Percentiles rank a stretch among this genome's conserved stretches.
Evolutionary conservation across 352 stramenopile species (phyloP).

Genomic region (Phytophthora tentaculata): DNA sequence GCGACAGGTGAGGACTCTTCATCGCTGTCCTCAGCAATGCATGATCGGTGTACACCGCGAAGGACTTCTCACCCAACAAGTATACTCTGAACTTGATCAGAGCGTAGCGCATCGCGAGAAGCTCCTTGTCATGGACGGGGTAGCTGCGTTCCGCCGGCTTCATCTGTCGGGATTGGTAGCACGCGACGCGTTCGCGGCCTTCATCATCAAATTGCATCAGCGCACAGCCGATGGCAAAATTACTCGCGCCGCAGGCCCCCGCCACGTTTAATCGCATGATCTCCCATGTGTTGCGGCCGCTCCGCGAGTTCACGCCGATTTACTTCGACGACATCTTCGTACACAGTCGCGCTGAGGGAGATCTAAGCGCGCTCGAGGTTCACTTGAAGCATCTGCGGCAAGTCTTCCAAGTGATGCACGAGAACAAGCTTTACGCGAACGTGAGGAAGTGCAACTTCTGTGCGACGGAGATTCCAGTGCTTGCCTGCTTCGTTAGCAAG

Average conservation of each 20-base stretch:
- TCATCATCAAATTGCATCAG: not conserved
- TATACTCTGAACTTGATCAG: not conserved
- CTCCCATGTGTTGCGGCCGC: not conserved
- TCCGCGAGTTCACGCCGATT: not conserved
- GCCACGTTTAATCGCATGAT: not conserved
- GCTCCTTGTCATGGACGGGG: too few species aligned
- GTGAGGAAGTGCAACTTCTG: conserved; percentile 4
- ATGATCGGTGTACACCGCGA: not conserved
- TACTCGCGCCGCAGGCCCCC: not conserved
- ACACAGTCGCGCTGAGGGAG: too few species aligned
- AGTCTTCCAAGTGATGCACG: too few species aligned
- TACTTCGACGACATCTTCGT: conserved; percentile 1
- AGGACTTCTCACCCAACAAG: not conserved
- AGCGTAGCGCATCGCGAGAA: not conserved
- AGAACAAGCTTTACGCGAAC: not conserved
- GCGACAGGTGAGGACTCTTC: too few species aligned
- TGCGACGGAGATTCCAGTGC: not conserved
- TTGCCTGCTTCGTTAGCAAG: too few species aligned
- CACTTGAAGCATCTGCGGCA: too few species aligned
- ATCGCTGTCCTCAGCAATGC: too few species aligned
- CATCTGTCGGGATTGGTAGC: not conserved
- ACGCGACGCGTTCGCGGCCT: not conserved
- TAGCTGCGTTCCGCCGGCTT: not conserved
- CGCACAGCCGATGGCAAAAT: not conserved
- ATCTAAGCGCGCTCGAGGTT: too few species aligned